These are phyloP conservation scores for Calocybe gambosa DNA, from an alignment of 1,284 basidiomycete species.

Conservation along the genomic window DNA sequence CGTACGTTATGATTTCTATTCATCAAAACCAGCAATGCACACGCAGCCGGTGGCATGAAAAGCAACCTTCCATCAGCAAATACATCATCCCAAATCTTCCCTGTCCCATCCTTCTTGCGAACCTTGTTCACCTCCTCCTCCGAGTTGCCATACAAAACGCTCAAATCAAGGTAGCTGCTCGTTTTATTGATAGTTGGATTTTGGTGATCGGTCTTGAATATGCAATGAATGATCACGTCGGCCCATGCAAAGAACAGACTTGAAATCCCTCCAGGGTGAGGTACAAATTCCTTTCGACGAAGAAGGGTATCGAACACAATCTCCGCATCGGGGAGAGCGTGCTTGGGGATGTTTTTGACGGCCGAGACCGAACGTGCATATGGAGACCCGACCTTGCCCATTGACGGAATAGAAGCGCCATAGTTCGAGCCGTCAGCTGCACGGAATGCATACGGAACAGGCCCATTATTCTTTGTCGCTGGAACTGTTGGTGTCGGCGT, in stretches of 20 bases:
- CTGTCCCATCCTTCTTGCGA: constrained; percentile 58
- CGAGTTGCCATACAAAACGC: constrained; percentile 66
- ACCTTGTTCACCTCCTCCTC: constrained; percentile 43
- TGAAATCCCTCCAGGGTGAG: constrained; percentile 58
- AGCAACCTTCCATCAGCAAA: constrained; percentile 66
- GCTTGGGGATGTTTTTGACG: constrained; percentile 33
- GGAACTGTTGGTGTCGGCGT: constrained; percentile 10
- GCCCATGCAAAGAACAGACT: constrained; percentile 76
- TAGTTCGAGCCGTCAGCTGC: constrained; percentile 55
- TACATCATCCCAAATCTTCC: constrained; percentile 59
- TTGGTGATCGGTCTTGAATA: constrained; percentile 58
- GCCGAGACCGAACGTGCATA: constrained; percentile 72
- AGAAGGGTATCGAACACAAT: constrained; percentile 72
- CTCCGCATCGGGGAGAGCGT: constrained; percentile 58
- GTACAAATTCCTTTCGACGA: constrained; percentile 43
- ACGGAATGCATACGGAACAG: constrained; percentile 43
- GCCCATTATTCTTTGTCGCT: constrained; percentile 2
- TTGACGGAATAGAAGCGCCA: constrained; percentile 44
- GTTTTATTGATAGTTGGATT: constrained; percentile 59
- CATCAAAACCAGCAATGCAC: constrained; percentile 65
- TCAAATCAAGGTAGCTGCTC: constrained; percentile 75
- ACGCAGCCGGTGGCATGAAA: constrained; percentile 68
- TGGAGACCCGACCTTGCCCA: constrained; percentile 57
- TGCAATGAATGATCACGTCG: constrained; percentile 67
- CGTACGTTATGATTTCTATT: constrained; percentile 71